Evolutionary conservation across 1,284 basidiomycete species (phyloP), one percentile per base, ranked within the genome.

Genomic region (Xanthoconium separans): DNA sequence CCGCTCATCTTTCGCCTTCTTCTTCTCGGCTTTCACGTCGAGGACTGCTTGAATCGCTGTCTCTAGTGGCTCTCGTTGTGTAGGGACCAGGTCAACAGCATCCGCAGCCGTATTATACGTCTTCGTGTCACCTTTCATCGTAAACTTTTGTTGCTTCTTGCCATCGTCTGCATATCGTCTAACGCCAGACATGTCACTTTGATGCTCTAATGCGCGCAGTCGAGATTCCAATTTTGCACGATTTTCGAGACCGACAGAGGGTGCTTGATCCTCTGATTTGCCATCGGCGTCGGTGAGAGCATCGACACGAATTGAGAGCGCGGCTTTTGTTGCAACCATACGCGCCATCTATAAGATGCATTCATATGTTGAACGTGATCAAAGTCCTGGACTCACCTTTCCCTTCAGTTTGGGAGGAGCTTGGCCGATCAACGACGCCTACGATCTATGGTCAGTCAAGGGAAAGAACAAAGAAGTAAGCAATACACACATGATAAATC

Each of bases 381-480:
- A 40, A 31, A 24, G 18, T 27, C 0, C 15, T 20, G 15, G 2
- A 57, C 75, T 60, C 49, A 88, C 89, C 79, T 99, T 99, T 67
- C 96, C 97, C 82, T 99, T 99, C 61, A 98, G 83, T 78, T 98
- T 98, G 62, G 95, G 93, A 47, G 96, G 93, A 51, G 97, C 96
- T 78, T 97, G 95, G 37, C 96, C 97, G 61, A 99, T 93, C 54
- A 99, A 81, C 4, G 93, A 95, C 37, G 94, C 92, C 87, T 93
- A 58, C 58, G 29, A 6, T 43, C 53, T 34, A 59, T 50, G 15
- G 34, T 58, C 20, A 58, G 30, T 22, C 36, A 16, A 36, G 20
- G 43, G 31, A n/a, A 33, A 11, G 47, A 54, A 48, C 16, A 37
- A 53, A 6, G 54, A 41, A 44, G 42, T 9, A 30, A 30, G 3